Conservation (phyloP, 129 eudicot genomes). For the Flaveria linearis region DNA sequence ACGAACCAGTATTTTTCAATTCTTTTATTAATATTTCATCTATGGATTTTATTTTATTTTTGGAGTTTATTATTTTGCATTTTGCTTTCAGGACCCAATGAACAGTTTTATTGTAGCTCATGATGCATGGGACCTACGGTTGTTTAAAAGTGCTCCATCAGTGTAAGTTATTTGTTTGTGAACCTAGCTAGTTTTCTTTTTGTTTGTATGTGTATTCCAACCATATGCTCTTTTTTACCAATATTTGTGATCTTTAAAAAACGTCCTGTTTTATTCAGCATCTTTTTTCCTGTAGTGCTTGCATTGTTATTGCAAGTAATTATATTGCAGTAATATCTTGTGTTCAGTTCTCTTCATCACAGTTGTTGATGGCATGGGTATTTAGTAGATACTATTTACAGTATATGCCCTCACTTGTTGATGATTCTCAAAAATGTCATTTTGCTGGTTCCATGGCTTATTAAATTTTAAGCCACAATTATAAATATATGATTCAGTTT, state of each 20-base stretch:
- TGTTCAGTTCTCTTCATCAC: background rate
- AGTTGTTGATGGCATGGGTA: background rate
- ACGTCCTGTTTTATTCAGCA: background rate
- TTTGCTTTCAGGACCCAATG: conserved; percentile 53
- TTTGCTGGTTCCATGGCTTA: conserved; percentile 3
- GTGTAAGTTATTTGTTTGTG: conserved; percentile 53
- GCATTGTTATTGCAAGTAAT: background rate
- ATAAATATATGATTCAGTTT: conserved; percentile 11
- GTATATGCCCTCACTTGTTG: background rate
- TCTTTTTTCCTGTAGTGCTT: background rate
- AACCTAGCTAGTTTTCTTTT: background rate
- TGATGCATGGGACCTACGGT: conserved; percentile 87
- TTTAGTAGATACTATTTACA: background rate
- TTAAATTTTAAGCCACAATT: conserved; percentile 1
- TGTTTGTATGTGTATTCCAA: background rate
- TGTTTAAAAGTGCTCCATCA: conserved; percentile 73
- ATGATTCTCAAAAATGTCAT: background rate
- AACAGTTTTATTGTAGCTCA: conserved; percentile 54
- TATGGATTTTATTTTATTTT: conserved; percentile 8
- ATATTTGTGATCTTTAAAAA: background rate
- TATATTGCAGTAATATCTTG: background rate
- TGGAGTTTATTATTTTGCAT: conserved; percentile 21
- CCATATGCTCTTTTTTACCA: conserved; percentile 1
- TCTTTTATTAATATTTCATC: conserved; percentile 4
- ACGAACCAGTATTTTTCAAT: background rate